Conservation (phyloP, 2,329 filamentous ascomycete genomes). For the Ampelomyces quisqualis region DNA sequence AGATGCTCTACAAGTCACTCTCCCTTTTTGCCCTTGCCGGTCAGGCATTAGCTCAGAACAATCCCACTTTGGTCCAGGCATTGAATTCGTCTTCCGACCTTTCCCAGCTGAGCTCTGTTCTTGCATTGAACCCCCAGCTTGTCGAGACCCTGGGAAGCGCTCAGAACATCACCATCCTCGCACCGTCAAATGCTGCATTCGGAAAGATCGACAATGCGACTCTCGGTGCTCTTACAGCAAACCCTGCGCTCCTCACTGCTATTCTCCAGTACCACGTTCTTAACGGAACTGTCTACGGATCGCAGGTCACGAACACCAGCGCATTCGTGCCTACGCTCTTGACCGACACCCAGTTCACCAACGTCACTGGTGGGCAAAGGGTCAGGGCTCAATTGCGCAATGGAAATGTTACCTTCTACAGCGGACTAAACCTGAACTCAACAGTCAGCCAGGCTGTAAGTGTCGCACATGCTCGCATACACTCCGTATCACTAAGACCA, state of each 20-base stretch:
- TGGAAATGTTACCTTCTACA: slow-evolving; percentile 53
- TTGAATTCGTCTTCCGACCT: slow-evolving; percentile 26
- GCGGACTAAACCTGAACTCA: slow-evolving; percentile 53
- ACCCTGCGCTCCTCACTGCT: slow-evolving; percentile 44
- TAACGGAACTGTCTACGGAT: slow-evolving; percentile 51
- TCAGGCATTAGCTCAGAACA: slow-evolving; percentile 35
- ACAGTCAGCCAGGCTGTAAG: slow-evolving; percentile 54
- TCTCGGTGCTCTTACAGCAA: slow-evolving; percentile 26
- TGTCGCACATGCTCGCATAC: slow-evolving; percentile 1
- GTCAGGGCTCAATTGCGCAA: slow-evolving; percentile 51
- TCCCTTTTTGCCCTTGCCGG: slow-evolving; percentile 40
- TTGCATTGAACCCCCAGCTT: slow-evolving; percentile 43
- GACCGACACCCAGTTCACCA: slow-evolving; percentile 55
- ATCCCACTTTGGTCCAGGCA: slow-evolving; percentile 20
- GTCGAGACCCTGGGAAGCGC: slow-evolving; percentile 42
- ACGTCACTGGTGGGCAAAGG: slow-evolving; percentile 61
- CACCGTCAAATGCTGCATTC: slow-evolving; percentile 57
- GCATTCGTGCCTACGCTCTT: slow-evolving; percentile 54
- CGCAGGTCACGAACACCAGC: slow-evolving; percentile 43
- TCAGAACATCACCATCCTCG: slow-evolving; percentile 59
- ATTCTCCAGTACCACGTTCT: slow-evolving; percentile 61
- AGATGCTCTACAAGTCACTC: slow-evolving; percentile 46
- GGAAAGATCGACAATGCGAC: slow-evolving; percentile 42
- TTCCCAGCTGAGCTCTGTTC: slow-evolving; percentile 38
- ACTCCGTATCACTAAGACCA: background rate